These are phyloP conservation scores for Globisporangium alternatum DNA, from an alignment of 352 stramenopile species.

Conservation along the genomic window DNA sequence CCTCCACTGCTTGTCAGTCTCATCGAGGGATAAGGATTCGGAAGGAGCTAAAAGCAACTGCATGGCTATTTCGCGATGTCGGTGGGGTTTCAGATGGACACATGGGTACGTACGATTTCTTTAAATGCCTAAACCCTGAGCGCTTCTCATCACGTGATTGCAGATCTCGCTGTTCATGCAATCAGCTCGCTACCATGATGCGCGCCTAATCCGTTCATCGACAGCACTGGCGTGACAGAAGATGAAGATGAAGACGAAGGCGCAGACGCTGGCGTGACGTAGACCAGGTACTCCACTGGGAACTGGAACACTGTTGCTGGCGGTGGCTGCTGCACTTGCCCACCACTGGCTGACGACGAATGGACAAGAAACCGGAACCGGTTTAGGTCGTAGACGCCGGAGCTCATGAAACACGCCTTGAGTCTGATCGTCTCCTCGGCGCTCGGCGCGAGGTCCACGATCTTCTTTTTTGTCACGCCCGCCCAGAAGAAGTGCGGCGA, in stretches of 20 bases:
- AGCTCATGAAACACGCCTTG: conserved; percentile 66
- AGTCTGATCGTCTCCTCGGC: conserved; percentile 47
- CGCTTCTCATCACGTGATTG: not conserved
- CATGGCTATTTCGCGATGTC: no score
- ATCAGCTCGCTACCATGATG: conserved; percentile 1
- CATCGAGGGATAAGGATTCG: no score
- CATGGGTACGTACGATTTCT: not conserved
- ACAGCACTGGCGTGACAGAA: not conserved
- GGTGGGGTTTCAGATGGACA: not conserved
- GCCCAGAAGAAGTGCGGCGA: conserved; percentile 80
- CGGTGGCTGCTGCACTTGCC: not conserved
- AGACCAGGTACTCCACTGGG: conserved; percentile 74
- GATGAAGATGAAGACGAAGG: not conserved
- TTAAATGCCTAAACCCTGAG: not conserved
- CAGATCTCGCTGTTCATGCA: not conserved
- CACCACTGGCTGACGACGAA: not conserved
- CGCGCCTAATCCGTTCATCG: not conserved
- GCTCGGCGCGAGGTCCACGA: conserved; percentile 49
- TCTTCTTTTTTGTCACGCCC: conserved; percentile 68
- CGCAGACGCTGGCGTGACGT: conserved; percentile 33
- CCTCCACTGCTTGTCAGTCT: no score
- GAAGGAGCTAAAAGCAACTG: no score
- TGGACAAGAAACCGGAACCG: conserved; percentile 68
- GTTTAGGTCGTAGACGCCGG: conserved; percentile 84
- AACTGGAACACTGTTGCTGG: conserved; percentile 56